These are phyloP conservation scores for Echites panduratus DNA, from an alignment of 257 asterid species.

Conservation along the genomic window DNA sequence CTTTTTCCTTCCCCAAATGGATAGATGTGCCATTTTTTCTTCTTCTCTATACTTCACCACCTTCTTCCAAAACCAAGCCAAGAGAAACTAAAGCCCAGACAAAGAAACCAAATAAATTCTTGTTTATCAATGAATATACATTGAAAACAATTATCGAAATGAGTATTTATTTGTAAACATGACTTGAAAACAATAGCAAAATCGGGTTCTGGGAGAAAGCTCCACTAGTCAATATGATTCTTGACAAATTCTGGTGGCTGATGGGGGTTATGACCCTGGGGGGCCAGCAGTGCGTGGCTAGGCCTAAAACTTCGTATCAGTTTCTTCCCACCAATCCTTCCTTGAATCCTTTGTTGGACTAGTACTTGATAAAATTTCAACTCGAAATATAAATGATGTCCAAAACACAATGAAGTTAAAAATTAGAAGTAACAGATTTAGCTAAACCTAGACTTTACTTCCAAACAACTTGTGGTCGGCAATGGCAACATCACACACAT, in stretches of 20 bases:
- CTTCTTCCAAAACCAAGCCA: neutral
- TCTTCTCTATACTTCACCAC: too few relatives aligned
- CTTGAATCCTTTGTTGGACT: conserved; percentile 54
- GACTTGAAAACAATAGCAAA: neutral
- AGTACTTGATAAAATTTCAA: conserved; percentile 38
- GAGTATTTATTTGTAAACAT: conserved; percentile 10
- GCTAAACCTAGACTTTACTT: conserved; percentile 28
- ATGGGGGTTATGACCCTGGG: conserved; percentile 94
- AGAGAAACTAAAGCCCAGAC: neutral
- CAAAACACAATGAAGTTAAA: neutral
- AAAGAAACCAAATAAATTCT: neutral
- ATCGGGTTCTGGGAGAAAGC: neutral
- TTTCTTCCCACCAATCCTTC: conserved; percentile 70
- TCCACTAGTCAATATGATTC: conserved; percentile 38
- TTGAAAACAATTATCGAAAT: neutral
- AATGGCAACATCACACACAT: conserved; percentile 21
- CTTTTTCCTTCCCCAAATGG: too few relatives aligned
- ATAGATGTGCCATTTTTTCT: too few relatives aligned
- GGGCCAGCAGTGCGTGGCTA: conserved; percentile 99
- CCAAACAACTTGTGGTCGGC: conserved; percentile 38
- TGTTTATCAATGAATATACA: neutral
- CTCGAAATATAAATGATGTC: neutral
- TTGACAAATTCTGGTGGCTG: conserved; percentile 93
- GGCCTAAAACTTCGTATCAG: conserved; percentile 88
- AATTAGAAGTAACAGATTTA: neutral